Evolutionary conservation across 2,329 filamentous ascomycete genomes (phyloP).

Genomic region (Penicillium sp.): DNA sequence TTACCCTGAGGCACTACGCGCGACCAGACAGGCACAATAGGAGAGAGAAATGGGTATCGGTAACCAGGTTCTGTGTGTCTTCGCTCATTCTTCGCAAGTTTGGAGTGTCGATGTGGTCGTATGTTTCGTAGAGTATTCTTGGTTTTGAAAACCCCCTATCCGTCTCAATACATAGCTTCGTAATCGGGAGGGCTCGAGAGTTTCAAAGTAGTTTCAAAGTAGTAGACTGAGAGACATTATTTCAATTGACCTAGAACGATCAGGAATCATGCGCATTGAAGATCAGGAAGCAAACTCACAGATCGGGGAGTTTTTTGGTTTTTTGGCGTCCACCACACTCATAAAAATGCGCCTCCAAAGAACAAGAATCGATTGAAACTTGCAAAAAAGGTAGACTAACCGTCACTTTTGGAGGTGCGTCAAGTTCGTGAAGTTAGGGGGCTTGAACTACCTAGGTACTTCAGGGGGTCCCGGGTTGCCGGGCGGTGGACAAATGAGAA

Average conservation of each 20-base stretch:
- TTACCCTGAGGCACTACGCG: slow-evolving; percentile 7
- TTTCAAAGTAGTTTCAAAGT: slow-evolving; percentile 10
- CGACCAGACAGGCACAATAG: neutral
- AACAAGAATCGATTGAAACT: neutral
- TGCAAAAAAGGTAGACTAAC: neutral
- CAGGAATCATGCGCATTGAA: neutral
- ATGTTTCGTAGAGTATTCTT: neutral
- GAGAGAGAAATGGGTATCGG: slow-evolving; percentile 7
- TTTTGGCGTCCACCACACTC: neutral
- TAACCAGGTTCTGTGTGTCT: slow-evolving; percentile 3
- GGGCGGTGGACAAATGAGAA: slow-evolving; percentile 16
- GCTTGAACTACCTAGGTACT: neutral
- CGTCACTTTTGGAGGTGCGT: neutral
- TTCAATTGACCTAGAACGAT: slow-evolving; percentile 12
- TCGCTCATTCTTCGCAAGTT: slow-evolving; percentile 16
- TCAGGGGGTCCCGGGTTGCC: slow-evolving; percentile 21
- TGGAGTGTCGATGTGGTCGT: neutral
- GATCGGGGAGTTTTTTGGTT: neutral
- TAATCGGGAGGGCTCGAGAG: neutral
- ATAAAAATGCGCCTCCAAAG: neutral
- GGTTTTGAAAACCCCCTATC: neutral
- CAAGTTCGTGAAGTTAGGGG: neutral
- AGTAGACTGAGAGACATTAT: slow-evolving; percentile 9
- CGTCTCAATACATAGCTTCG: slow-evolving; percentile 14
- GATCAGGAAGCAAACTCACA: neutral